Base-by-base conservation (phyloP, 2,329 filamentous ascomycete species). In the Aspergillus hortae region DNA sequence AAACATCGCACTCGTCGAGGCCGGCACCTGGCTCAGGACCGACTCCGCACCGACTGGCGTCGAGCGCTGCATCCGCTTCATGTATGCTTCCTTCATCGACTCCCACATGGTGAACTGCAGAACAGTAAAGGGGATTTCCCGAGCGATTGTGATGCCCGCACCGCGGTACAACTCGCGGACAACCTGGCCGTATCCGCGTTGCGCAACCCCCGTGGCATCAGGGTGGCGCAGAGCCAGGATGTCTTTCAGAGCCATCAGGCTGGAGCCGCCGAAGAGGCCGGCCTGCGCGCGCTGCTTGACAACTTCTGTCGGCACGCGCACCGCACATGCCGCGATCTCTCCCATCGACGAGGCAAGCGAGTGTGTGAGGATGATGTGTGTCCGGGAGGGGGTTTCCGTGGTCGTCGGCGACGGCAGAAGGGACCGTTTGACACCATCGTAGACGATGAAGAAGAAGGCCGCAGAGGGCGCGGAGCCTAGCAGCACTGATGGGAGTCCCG, bases 21-120 rank as follows among this genome's bases (percentile, higher is more conserved):
- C 91, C 14, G 84, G 81, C 1, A 94, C 77, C 32, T 78, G 70
- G 0, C 62, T 63, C 77, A 66, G 48, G 1, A 54, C 60, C 2
- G 65, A 61, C 14, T 57, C 60, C 3, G 23, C 10, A 9, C 42
- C 46, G 21, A 45, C 33, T 14, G 46, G 33, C 23, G 33, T 30
- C 9, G 4, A 21, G 6, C 40, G 47, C 52, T 32, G 44, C 63
- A 52, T 64, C 69, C 69, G 69, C 35, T 65, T 63, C 4, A 66
- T 67, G 60, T 77, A 77, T 1, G 64, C 59, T 35, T 69, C 78
- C 80, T 96, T 97, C 80, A 97, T 82, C 4, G 81, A 85, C 74
- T 99, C 94, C 94, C 94, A 99, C 57, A 99, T 80, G 43, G 94
- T 94, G 69, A 99, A 99, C 73, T 99, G 94, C 57, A 99, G 88